Conservation (phyloP, 163 green algal species). For the Scenedesmus sp. region DNA sequence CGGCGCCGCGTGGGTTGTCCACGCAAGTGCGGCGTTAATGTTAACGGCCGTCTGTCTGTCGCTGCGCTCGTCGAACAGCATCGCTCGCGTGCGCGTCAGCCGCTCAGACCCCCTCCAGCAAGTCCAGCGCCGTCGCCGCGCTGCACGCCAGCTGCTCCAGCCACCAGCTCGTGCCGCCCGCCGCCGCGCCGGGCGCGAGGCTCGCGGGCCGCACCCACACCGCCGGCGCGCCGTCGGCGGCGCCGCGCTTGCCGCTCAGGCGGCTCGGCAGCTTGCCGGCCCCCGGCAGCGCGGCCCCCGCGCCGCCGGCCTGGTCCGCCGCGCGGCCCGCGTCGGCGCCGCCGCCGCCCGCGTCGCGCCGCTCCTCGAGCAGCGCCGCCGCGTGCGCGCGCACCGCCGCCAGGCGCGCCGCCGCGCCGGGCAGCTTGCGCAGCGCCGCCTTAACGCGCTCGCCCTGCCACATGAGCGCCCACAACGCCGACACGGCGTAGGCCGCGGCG, state of each 20-base stretch:
- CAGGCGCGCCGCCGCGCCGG: conserved; percentile 2
- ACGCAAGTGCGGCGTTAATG: too few species aligned
- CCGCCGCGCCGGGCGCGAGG: too few species aligned
- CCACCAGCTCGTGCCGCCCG: not conserved
- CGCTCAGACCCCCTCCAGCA: conserved; percentile 35
- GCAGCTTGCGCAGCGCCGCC: conserved; percentile 38
- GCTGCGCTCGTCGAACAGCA: too few species aligned
- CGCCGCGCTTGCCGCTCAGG: not conserved
- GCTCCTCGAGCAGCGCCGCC: conserved; percentile 7
- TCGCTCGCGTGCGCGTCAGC: too few species aligned
- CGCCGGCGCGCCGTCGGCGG: not conserved
- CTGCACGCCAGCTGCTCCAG: conserved; percentile 36
- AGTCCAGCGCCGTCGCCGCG: conserved; percentile 10
- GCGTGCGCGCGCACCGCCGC: conserved; percentile 12
- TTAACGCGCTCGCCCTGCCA: conserved; percentile 67
- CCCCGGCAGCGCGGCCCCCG: not conserved
- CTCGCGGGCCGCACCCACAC: not conserved
- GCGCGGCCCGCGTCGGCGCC: not conserved
- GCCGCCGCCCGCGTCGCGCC: not conserved
- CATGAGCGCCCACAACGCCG: conserved; percentile 62
- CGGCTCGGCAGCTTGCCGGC: not conserved
- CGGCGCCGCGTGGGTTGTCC: too few species aligned
- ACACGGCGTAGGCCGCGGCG: conserved; percentile 53
- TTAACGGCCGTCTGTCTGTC: too few species aligned
- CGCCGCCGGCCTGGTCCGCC: not conserved